phyloP scores from a whole-genome alignment of 306 rosid species.

The Cucurbita ficifolia region DNA sequence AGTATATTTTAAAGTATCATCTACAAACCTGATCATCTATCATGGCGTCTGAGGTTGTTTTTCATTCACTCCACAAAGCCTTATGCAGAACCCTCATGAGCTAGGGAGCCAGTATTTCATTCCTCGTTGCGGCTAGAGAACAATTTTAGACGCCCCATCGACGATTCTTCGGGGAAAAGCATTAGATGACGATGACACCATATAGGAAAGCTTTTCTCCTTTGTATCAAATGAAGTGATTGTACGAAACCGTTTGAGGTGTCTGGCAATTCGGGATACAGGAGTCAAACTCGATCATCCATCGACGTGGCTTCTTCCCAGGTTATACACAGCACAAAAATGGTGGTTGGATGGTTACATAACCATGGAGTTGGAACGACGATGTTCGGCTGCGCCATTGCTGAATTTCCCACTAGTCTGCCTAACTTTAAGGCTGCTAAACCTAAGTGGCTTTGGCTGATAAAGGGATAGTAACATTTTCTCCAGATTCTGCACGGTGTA shows the following conservation, averaged over 20 bases:
- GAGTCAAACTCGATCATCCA: background rate
- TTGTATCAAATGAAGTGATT: background rate
- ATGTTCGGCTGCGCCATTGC: constrained; percentile 44
- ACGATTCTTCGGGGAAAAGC: background rate
- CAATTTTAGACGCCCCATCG: background rate
- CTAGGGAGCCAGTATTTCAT: background rate
- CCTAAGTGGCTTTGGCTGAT: constrained; percentile 64
- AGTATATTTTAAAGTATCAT: constrained; percentile 30
- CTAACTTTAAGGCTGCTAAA: constrained; percentile 63
- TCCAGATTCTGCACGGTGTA: constrained; percentile 81
- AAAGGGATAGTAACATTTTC: constrained; percentile 68
- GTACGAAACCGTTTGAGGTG: background rate
- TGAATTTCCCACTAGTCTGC: constrained; percentile 53
- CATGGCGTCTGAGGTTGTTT: constrained; percentile 10
- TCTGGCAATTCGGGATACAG: background rate
- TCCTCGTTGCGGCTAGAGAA: background rate
- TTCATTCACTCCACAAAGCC: background rate
- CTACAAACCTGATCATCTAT: constrained; percentile 21
- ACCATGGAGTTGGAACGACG: constrained; percentile 78
- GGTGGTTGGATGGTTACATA: constrained; percentile 26
- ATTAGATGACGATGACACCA: background rate
- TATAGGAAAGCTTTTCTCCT: background rate
- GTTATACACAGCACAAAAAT: background rate
- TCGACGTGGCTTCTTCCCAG: constrained; percentile 6
- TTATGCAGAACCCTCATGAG: background rate